A percentile compares a stretch with the other conserved stretches of the same genome.
Evolutionary conservation across 805 yeast genomes (phyloP).

Genomic region (Metschnikowia anglica): DNA sequence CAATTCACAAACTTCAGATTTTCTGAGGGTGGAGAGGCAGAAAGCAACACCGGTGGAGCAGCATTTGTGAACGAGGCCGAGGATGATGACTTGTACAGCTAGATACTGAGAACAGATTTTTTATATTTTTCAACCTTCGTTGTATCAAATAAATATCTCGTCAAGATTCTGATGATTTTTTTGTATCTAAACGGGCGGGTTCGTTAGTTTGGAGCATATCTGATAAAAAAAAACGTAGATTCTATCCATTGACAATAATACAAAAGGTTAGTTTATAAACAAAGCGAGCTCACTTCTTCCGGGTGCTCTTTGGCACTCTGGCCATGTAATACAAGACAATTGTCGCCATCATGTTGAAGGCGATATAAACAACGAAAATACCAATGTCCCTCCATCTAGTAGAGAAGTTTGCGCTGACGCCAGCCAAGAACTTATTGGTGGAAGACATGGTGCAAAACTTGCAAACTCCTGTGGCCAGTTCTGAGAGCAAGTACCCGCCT

Average conservation of each 20-base stretch:
- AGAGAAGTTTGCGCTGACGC: slow-evolving; percentile 2
- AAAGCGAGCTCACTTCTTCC: background rate
- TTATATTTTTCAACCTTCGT: background rate
- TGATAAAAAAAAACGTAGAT: no score
- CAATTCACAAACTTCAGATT: slow-evolving; percentile 89
- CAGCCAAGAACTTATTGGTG: slow-evolving; percentile 4
- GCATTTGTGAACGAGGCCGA: slow-evolving; percentile 51
- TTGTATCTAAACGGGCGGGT: no score
- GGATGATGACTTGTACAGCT: slow-evolving; percentile 33
- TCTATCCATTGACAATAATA: no score
- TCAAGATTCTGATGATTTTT: background rate
- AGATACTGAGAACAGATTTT: background rate
- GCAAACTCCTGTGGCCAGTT: slow-evolving; percentile 2
- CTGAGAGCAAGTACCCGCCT: slow-evolving; percentile 7
- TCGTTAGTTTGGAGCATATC: no score
- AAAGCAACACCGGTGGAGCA: slow-evolving; percentile 28
- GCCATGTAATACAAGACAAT: slow-evolving; percentile 45
- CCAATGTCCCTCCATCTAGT: slow-evolving; percentile 12
- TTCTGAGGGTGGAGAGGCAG: slow-evolving; percentile 36
- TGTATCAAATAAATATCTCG: slow-evolving; percentile 1
- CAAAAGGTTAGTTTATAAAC: no score
- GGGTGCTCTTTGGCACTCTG: slow-evolving; percentile 65
- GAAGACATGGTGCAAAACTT: slow-evolving; percentile 5
- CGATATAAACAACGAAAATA: slow-evolving; percentile 6
- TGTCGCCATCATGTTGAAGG: slow-evolving; percentile 8